A percentile compares a stretch with the other conserved stretches of the same genome.
phyloP scores from a whole-genome alignment of 148 eudicot species.

The Cornus controversa region DNA sequence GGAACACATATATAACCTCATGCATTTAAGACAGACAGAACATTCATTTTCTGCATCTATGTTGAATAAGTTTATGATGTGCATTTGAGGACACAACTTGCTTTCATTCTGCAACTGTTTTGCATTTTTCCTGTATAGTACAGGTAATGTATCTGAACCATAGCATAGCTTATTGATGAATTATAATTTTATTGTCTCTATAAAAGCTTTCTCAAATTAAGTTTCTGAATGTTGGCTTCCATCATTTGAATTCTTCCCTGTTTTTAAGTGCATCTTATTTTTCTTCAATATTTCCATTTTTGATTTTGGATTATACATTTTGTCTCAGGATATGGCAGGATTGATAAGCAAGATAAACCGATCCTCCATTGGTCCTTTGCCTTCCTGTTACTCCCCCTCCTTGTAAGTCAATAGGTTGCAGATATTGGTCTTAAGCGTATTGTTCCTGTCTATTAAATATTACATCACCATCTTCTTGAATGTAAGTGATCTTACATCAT shows the following conservation, averaged over 20 bases:
- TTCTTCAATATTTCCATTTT: background rate
- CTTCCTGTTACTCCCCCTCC: constrained; percentile 93
- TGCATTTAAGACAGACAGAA: too few species aligned
- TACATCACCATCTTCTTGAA: background rate
- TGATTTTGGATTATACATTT: constrained; percentile 12
- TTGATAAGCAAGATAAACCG: constrained; percentile 94
- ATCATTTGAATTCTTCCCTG: background rate
- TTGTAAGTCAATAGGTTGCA: constrained; percentile 55
- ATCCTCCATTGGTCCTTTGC: constrained; percentile 94
- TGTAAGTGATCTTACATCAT: background rate
- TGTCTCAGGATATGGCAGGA: constrained; percentile 97
- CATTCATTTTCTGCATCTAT: too few species aligned
- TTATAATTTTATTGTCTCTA: background rate
- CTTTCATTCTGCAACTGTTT: background rate
- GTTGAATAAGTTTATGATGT: background rate
- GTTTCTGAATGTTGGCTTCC: background rate
- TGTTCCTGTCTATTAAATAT: background rate
- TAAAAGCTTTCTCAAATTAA: background rate
- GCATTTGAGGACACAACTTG: background rate
- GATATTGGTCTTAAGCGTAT: background rate
- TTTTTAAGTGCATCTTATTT: background rate
- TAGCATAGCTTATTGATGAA: background rate
- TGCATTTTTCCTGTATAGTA: too few species aligned
- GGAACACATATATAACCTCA: too few species aligned
- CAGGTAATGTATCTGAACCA: background rate